Percentiles rank a stretch among this genome's conserved stretches.
Evolutionary conservation across 2,329 filamentous ascomycete genomes (phyloP).

Genomic region (Pyrenophora graminea): DNA sequence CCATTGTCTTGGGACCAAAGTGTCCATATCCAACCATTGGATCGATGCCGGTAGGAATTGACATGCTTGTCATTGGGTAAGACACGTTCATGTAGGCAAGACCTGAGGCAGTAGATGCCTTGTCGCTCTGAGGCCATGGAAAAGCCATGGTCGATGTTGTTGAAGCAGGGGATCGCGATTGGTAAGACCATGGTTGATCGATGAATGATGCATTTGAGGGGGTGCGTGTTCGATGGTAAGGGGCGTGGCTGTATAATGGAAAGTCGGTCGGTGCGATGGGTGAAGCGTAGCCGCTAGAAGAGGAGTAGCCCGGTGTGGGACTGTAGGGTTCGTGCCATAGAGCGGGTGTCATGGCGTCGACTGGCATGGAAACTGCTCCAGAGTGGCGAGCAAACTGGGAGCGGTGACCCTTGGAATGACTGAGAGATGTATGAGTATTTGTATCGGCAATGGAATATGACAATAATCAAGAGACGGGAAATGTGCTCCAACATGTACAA

Average conservation of each 20-base stretch:
- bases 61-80: slow-evolving; percentile 33
- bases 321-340: slow-evolving; percentile 36
- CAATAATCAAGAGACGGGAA: slow-evolving; percentile 5
- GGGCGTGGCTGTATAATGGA: slow-evolving; percentile 32
- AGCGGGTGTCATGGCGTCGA: slow-evolving; percentile 24
- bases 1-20: slow-evolving; percentile 38
- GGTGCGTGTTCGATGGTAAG: slow-evolving; percentile 43
- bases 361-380: slow-evolving; percentile 21
- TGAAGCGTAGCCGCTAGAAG: slow-evolving; percentile 42
- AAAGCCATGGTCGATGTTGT: slow-evolving; percentile 41
- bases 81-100: slow-evolving; percentile 31
- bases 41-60: slow-evolving; percentile 24
- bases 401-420: slow-evolving; percentile 25
- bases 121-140: slow-evolving; percentile 37
- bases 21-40: slow-evolving; percentile 31
- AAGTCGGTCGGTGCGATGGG: slow-evolving; percentile 35
- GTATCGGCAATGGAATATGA: background rate
- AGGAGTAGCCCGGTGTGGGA: slow-evolving; percentile 38
- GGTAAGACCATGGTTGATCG: slow-evolving; percentile 36
- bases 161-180: slow-evolving; percentile 42
- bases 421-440: slow-evolving; percentile 9
- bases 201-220: slow-evolving; percentile 45
- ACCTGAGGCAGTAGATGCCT: slow-evolving; percentile 28
- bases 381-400: slow-evolving; percentile 15
- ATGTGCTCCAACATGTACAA: slow-evolving; percentile 23